Base-by-base conservation (phyloP, 2,329 filamentous ascomycete genomes). In the Oidium heveae region DNA sequence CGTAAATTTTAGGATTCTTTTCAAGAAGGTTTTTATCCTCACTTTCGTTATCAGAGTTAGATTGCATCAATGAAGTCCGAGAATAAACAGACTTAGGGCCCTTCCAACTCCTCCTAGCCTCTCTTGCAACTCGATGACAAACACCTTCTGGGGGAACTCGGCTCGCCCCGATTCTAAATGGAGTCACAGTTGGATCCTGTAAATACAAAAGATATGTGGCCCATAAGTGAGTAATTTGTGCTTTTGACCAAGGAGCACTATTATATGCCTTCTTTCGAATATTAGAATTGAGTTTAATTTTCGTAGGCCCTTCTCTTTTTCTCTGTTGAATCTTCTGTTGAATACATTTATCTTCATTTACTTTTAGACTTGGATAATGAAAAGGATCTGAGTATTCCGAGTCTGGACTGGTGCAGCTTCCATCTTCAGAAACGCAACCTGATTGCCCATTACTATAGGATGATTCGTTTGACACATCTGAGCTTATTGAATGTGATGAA, bases 151-250 rank as follows among this genome's bases (percentile, higher is more conserved):
- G 79, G 8, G 79, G 79, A 28, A 82, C 73, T 55, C 74, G 73
- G 61, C 75, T 78, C 61, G 77, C 79, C 57, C 77, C 74, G 55
- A 80, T 71, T 53, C 76, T 73, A 57, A 83, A 77, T 0, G 79
- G 79, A 0, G 79, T 83, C 2, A 82, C 77, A 52, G 76, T 77
- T 49, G 79, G 78, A 59, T 83, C 79, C 62, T 80, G 75, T 43
- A 82, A 67, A 60, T 82, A 83, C 54, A 79, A 68, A 56, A 74
- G 67, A 62, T 81, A 83, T 0, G 75, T 80, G 5, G 74, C 71
- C 79, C 79, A 83, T 10, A 83, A 66, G 60, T 83, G 79, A 13
- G 74, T 69, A 66, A 71, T 77, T 76, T 82, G 81, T 18, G 75
- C 72, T 57, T 74, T 74, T 4, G 77, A 80, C 79, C 79, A 82